A percentile compares a stretch with the other conserved stretches of the same genome.
phyloP scores from a whole-genome alignment of 306 rosid species.

The Gastrolobium bilobum region DNA sequence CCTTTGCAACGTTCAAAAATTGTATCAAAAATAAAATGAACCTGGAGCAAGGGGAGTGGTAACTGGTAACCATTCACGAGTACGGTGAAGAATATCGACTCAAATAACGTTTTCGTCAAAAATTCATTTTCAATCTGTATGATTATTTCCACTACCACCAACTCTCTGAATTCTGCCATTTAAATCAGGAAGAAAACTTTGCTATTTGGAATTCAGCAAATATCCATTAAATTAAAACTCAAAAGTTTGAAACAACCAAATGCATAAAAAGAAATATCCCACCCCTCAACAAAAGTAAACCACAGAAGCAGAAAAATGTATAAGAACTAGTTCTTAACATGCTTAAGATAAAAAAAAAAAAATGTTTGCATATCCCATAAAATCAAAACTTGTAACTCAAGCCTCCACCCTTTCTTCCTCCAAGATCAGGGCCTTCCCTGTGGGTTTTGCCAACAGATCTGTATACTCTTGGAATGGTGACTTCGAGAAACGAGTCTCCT shows the following conservation, averaged over 20 bases:
- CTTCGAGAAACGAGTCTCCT: slow-evolving; percentile 52
- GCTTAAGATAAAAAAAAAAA: neutral
- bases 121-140: no score
- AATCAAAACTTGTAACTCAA: slow-evolving; percentile 25
- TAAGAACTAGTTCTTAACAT: slow-evolving; percentile 37
- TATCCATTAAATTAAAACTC: neutral
- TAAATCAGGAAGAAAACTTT: neutral
- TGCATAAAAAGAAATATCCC: neutral
- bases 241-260: neutral
- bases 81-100: no score
- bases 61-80: no score
- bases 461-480: slow-evolving; percentile 60
- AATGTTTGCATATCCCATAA: neutral
- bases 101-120: no score
- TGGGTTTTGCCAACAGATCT: slow-evolving; percentile 42
- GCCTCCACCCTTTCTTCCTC: slow-evolving; percentile 56
- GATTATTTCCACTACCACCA: no score
- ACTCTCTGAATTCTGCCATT: neutral
- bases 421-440: slow-evolving; percentile 45
- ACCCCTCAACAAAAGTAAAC: slow-evolving; percentile 11
- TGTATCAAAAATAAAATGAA: no score
- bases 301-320: neutral
- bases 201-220: neutral
- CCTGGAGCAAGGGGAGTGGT: no score
- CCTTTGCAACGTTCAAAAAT: no score